Base-by-base conservation (phyloP, 169 alveolate genomes). In the Ichthyophthirius multifiliis region DNA sequence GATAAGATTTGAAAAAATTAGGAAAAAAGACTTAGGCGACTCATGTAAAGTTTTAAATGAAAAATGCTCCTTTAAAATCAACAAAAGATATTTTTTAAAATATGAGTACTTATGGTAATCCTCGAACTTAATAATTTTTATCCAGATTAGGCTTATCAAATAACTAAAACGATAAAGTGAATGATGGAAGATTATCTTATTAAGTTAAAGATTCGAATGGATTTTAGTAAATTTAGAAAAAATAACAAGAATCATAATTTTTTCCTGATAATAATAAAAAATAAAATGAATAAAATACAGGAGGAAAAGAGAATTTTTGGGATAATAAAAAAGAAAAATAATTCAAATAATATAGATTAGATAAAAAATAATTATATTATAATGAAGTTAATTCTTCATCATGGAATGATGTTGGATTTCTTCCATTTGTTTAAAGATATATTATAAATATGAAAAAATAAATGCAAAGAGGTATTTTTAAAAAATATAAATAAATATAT, bases 341-440 rank as follows among this genome's bases (percentile, higher is more conserved):
- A 31, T 78, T 78, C 35, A 41, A 44, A 65, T 30, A 78, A 32
- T 65, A 67, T 39, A 78, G 84, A 78, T 41, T 65, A 16, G 27
- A 78, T 32, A 78, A 74, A 7, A 78, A 78, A 46, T 44, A 78
- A 48, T 47, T 78, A 43, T 78, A 63, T 45, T 43, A 76, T 15
- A 78, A 78, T 27, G 84, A 78, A 78, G 62, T 78, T 31, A 47
- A 71, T 7, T 39, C 74, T 39, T 78, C 84, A 0, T 63, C 46
- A 31, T 78, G 84, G 84, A 78, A 78, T 43, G 77, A 78, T 63
- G 47, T 78, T 7, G 84, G 84, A 12, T 78, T 78, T 44, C 27
- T 78, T 3, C 84, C 84, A 7, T 63, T 78, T 23, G 47, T 78
- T n/a, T 44, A 78, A 78, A 63, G 65, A 44, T 43, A 63, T 43